A percentile compares a stretch with the other conserved stretches of the same genome.
Evolutionary conservation across 306 rosid species (phyloP).

Genomic region (Echinosophora koreensis): DNA sequence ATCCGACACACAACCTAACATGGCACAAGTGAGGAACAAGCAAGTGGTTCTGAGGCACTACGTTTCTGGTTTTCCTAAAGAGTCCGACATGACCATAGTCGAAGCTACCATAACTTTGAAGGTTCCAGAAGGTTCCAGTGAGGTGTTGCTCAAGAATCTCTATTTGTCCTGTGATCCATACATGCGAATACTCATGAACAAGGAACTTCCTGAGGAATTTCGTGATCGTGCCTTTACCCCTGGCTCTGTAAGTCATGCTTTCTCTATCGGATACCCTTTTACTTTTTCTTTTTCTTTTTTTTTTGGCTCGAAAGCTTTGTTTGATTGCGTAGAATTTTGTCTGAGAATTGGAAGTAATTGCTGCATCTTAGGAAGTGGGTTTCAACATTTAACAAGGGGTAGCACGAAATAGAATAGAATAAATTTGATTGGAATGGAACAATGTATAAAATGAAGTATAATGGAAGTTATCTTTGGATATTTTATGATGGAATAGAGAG

Average conservation of each 20-base stretch:
- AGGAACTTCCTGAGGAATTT: neutral
- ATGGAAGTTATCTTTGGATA: too few species aligned
- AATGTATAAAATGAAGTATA: too few species aligned
- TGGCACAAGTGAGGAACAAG: slow-evolving; percentile 52
- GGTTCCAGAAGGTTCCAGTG: neutral
- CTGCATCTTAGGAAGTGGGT: too few species aligned
- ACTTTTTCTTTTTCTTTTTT: too few species aligned
- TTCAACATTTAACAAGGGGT: too few species aligned
- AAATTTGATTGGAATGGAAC: too few species aligned
- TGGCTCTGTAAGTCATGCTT: slow-evolving; percentile 34
- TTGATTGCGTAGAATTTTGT: too few species aligned
- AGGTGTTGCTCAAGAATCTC: slow-evolving; percentile 31
- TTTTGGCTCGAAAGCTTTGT: too few species aligned
- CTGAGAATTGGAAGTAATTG: too few species aligned
- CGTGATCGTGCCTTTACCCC: neutral
- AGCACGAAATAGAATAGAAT: too few species aligned
- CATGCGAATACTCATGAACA: slow-evolving; percentile 46
- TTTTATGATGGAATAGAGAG: too few species aligned
- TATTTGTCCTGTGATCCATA: slow-evolving; percentile 71
- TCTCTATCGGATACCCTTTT: neutral
- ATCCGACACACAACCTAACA: neutral
- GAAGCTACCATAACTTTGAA: slow-evolving; percentile 35
- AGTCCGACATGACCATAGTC: slow-evolving; percentile 41
- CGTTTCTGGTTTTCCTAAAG: slow-evolving; percentile 45
- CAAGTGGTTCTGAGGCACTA: slow-evolving; percentile 45